A percentile compares a stretch with the other conserved stretches of the same genome.
These are phyloP conservation scores for Chlamydomonas schloesseri DNA, from an alignment of 139 green algal species.

Conservation along the genomic window DNA sequence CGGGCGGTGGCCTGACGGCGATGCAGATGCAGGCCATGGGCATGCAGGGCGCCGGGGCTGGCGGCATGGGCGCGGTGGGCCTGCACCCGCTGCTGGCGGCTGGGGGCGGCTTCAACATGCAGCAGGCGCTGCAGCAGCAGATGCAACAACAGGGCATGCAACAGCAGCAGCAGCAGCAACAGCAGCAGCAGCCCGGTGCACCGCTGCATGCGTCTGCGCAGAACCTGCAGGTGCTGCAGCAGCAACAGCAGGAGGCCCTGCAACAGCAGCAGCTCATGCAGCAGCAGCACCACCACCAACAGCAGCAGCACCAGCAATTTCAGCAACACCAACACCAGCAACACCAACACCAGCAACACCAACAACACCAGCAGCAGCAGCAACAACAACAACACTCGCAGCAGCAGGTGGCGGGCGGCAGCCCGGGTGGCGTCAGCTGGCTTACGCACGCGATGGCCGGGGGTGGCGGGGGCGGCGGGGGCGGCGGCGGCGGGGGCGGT, in stretches of 20 bases:
- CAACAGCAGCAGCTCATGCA: constrained; percentile 12
- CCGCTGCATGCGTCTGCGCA: constrained; percentile 12
- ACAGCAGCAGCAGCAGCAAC: neutral
- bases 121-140: constrained; percentile 31
- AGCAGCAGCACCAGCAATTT: neutral
- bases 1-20: neutral
- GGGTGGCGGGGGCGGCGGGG: too few relatives aligned
- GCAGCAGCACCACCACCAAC: constrained; percentile 10
- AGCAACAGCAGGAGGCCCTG: constrained; percentile 38
- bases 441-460: too few relatives aligned
- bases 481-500: too few relatives aligned
- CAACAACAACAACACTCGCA: constrained; percentile 16
- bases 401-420: neutral
- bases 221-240: neutral
- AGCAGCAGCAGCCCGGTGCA: constrained; percentile 2
- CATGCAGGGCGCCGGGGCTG: neutral
- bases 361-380: constrained; percentile 18
- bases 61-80: neutral
- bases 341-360: constrained; percentile 30
- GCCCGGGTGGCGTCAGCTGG: too few relatives aligned
- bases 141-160: constrained; percentile 1
- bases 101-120: constrained; percentile 25
- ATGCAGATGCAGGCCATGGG: constrained; percentile 15
- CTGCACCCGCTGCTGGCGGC: constrained; percentile 32
- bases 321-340: neutral